These are phyloP conservation scores for Sherardia arvensis DNA, from an alignment of 257 asterid genomes.

Conservation along the genomic window DNA sequence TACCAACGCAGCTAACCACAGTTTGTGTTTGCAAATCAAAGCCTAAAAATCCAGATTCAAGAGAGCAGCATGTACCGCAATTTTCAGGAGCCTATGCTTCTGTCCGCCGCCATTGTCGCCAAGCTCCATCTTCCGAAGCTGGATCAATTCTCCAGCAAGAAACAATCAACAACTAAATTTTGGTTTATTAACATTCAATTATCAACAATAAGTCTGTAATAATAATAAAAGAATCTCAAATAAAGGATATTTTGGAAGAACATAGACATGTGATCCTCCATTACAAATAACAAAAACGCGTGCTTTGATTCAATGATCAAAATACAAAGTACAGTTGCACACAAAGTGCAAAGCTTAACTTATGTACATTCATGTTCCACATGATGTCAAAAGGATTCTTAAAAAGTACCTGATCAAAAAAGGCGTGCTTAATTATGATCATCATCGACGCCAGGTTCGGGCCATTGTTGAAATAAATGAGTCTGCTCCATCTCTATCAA, in stretches of 20 bases:
- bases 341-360: neutral
- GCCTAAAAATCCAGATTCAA: slow-evolving; percentile 69
- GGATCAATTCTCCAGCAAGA: no score
- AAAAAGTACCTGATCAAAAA: slow-evolving; percentile 66
- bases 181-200: no score
- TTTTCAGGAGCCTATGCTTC: slow-evolving; percentile 45
- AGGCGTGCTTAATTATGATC: slow-evolving; percentile 54
- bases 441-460: slow-evolving; percentile 76
- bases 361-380: neutral
- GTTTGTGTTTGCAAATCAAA: slow-evolving; percentile 33
- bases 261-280: neutral
- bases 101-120: slow-evolving; percentile 36
- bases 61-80: slow-evolving; percentile 76
- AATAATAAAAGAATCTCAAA: neutral
- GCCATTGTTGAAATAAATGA: slow-evolving; percentile 85
- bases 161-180: neutral
- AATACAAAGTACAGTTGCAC: neutral
- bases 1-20: slow-evolving; percentile 24
- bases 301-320: neutral
- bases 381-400: neutral
- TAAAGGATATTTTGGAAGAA: neutral
- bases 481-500: slow-evolving; percentile 59
- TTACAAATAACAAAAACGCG: neutral
- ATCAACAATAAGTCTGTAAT: no score
- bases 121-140: no score